These are phyloP conservation scores for Trichoderma breve DNA, from an alignment of 2,329 filamentous ascomycete genomes.

Conservation along the genomic window DNA sequence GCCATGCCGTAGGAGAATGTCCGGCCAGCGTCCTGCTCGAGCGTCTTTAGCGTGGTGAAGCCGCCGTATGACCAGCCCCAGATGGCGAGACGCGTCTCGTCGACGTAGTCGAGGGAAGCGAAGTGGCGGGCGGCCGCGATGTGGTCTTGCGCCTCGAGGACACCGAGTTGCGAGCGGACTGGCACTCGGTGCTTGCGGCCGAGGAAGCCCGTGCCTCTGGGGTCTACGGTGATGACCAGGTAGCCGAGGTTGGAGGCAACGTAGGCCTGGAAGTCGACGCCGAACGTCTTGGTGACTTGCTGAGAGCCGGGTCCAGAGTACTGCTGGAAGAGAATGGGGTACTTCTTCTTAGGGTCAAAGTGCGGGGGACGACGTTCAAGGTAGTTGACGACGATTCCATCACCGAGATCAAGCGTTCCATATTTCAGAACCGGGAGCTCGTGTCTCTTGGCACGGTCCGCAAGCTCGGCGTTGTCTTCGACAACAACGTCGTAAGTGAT, in stretches of 20 bases:
- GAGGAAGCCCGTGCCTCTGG: slow-evolving; percentile 85
- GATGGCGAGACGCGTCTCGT: slow-evolving; percentile 78
- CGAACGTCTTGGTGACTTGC: slow-evolving; percentile 75
- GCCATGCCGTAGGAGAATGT: slow-evolving; percentile 98
- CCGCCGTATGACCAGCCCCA: slow-evolving; percentile 99
- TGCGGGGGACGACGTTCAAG: slow-evolving; percentile 87
- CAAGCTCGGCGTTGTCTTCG: slow-evolving; percentile 73
- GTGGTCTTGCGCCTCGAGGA: slow-evolving; percentile 84
- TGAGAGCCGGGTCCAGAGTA: slow-evolving; percentile 97
- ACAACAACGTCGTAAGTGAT: slow-evolving; percentile 66
- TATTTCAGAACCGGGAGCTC: slow-evolving; percentile 83
- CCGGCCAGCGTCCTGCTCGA: slow-evolving; percentile 83
- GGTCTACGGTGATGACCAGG: slow-evolving; percentile 91
- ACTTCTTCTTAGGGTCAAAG: slow-evolving; percentile 79
- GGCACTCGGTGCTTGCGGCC: slow-evolving; percentile 80
- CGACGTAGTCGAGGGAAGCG: slow-evolving; percentile 78
- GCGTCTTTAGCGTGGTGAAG: slow-evolving; percentile 90
- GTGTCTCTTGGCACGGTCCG: slow-evolving; percentile 67
- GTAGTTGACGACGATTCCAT: slow-evolving; percentile 68
- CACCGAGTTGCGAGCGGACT: slow-evolving; percentile 78
- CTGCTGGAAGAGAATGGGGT: slow-evolving; percentile 91
- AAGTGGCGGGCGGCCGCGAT: slow-evolving; percentile 86
- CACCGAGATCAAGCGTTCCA: slow-evolving; percentile 75
- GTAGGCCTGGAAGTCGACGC: slow-evolving; percentile 86
- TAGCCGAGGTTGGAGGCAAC: slow-evolving; percentile 84